Conservation (phyloP, 495 filamentous ascomycete species). For the Penicillium crystallinum region DNA sequence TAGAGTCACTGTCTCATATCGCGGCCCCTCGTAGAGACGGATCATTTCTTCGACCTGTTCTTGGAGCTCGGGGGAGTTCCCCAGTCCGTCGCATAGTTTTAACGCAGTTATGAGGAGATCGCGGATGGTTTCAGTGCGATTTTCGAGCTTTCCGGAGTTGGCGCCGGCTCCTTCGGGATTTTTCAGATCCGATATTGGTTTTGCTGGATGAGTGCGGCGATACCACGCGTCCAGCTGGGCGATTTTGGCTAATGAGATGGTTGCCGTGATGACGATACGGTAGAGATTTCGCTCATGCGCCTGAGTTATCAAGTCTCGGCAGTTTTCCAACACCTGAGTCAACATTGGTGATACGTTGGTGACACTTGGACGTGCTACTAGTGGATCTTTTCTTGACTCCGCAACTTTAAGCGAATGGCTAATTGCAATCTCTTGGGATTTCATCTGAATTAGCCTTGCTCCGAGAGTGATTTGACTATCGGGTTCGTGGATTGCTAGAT, state of each 20-base stretch:
- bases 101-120: not conserved
- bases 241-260: constrained; percentile 6
- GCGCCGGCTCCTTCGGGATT: too few relatives aligned
- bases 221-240: constrained; percentile 6
- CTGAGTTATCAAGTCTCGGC: constrained; percentile 7
- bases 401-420: too few relatives aligned
- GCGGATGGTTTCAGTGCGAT: not conserved
- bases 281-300: constrained; percentile 6
- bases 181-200: too few relatives aligned
- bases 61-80: constrained; percentile 2
- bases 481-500: not conserved
- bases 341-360: too few relatives aligned
- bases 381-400: too few relatives aligned
- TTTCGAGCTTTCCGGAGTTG: too few relatives aligned
- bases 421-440: not conserved
- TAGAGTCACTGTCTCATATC: constrained; percentile 8
- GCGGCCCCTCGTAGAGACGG: constrained; percentile 5
- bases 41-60: constrained; percentile 8
- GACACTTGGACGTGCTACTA: too few relatives aligned
- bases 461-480: constrained; percentile 10
- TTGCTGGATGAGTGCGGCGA: constrained; percentile 2
- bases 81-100: constrained; percentile 5
- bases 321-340: too few relatives aligned
- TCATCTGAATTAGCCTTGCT: constrained; percentile 4
- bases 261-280: constrained; percentile 9